A percentile compares a stretch with the other conserved stretches of the same genome.
Evolutionary conservation across 2,329 filamentous ascomycete genomes (phyloP).

Genomic region (Akanthomyces lecanii): DNA sequence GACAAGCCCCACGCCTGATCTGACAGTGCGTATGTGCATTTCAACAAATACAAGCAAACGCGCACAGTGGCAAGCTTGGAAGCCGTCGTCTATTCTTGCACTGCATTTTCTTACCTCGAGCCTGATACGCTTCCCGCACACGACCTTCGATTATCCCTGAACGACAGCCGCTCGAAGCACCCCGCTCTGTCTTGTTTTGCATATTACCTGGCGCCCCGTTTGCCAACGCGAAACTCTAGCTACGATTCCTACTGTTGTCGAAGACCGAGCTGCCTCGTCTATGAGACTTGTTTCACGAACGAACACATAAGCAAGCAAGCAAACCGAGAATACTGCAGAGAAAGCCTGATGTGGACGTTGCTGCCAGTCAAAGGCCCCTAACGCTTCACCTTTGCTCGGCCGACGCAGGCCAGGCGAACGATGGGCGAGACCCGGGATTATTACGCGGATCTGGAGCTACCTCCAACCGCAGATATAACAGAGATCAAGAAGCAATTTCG

Average conservation of each 20-base stretch:
- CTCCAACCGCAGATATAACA: conserved; percentile 60
- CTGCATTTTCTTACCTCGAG: background rate
- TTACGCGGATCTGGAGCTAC: conserved; percentile 77
- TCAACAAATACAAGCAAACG: background rate
- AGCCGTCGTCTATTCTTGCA: background rate
- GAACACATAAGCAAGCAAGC: background rate
- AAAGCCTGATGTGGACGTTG: conserved; percentile 8
- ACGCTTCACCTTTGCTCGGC: background rate
- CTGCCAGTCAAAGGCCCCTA: background rate
- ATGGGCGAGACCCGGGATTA: conserved; percentile 62
- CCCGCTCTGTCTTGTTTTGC: background rate
- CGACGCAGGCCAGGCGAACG: conserved; percentile 4
- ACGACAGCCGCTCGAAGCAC: background rate
- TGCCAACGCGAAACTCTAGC: background rate
- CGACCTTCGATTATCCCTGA: background rate
- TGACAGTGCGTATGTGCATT: conserved; percentile 5
- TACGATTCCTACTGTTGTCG: background rate
- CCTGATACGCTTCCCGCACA: background rate
- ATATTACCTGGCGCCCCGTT: background rate
- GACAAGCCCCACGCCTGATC: conserved; percentile 18
- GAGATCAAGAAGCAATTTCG: conserved; percentile 85
- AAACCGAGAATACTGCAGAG: background rate
- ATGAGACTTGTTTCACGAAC: background rate
- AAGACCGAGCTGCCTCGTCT: background rate
- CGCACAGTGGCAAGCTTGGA: background rate